Base-by-base conservation (phyloP, 2,329 filamentous ascomycete genomes). In the Diaporthe aspalathi region DNA sequence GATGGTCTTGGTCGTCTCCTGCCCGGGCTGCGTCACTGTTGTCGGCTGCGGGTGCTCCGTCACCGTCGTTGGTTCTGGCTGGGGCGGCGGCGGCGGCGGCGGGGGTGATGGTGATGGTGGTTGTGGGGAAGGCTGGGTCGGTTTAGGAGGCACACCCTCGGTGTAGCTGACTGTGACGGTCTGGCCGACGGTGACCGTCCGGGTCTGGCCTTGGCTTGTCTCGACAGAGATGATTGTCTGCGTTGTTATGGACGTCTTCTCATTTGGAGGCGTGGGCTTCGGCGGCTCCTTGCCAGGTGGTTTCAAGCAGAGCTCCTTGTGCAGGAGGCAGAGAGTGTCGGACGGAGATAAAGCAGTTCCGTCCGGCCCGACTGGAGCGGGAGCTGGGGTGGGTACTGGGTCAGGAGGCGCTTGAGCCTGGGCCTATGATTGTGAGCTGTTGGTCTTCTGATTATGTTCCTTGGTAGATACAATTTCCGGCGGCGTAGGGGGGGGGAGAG, bases 171-270 rank as follows among this genome's bases (percentile, higher is more conserved):
- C 52, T 2, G 67, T 60, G 27, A 57, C 49, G 5, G 67, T 54
- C 14, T 68, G 66, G 4, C 54, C 52, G 7, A 17, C n/a, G 3
- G 66, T 68, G 1, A 68, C 29, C 8, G 67, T 69, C 43, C 45
- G 53, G 0, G 67, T 69, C 32, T 50, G 53, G 3, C 43, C 45
- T 2, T 20, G 6, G 43, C 45, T 57, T 20, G 53, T 50, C 47
- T 69, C 53, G 5, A 69, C 24, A 7, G 67, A 69, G 67, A 45
- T 52, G 29, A 69, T 27, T 6, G 67, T 69, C 53, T 62, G 1
- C 35, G 53, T 62, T 2, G 53, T 62, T 7, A 47, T n/a, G 16
- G 56, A 47, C 12, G 67, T 69, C n/a, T 57, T 63, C 27, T 63
- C 60, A 0, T 12, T 1, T 8, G 67, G 53, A 7, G 27, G 40